Conservation (phyloP, 1,139 yeast species). For the Kurtzmaniella quercitrusa region DNA sequence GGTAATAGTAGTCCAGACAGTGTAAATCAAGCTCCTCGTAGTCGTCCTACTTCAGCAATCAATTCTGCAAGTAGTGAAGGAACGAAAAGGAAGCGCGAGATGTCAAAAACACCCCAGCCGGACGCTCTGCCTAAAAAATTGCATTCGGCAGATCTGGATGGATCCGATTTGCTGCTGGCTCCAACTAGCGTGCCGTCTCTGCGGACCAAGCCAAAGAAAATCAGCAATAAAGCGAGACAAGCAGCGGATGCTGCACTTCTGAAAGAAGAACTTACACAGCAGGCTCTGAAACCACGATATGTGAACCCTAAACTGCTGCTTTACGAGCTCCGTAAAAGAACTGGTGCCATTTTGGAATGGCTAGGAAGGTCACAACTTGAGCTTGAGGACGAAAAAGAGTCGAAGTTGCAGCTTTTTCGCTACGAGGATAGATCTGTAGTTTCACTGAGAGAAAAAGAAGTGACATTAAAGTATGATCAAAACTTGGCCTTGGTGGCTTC, state of each 20-base stretch:
- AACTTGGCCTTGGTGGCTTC: constrained; percentile 65
- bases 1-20: constrained; percentile 6
- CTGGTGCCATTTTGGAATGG: constrained; percentile 88
- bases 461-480: constrained; percentile 44
- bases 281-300: constrained; percentile 75
- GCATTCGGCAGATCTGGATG: neutral
- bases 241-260: constrained; percentile 12
- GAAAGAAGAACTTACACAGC: constrained; percentile 46
- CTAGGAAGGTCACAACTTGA: constrained; percentile 82
- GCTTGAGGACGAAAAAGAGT: constrained; percentile 63
- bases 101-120: neutral
- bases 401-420: constrained; percentile 47
- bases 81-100: neutral
- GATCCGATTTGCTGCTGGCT: neutral
- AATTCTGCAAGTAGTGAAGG: constrained; percentile 5
- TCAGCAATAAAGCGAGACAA: constrained; percentile 4
- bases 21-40: constrained; percentile 8
- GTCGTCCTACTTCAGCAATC: constrained; percentile 13
- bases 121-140: constrained; percentile 1
- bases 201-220: constrained; percentile 4
- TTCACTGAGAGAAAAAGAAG: constrained; percentile 8
- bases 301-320: constrained; percentile 74
- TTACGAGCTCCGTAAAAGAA: constrained; percentile 80
- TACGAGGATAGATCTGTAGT: constrained; percentile 16
- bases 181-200: constrained; percentile 1